phyloP scores from a whole-genome alignment of 176 grass and related monocot species.

The Tuctoria greenei region DNA sequence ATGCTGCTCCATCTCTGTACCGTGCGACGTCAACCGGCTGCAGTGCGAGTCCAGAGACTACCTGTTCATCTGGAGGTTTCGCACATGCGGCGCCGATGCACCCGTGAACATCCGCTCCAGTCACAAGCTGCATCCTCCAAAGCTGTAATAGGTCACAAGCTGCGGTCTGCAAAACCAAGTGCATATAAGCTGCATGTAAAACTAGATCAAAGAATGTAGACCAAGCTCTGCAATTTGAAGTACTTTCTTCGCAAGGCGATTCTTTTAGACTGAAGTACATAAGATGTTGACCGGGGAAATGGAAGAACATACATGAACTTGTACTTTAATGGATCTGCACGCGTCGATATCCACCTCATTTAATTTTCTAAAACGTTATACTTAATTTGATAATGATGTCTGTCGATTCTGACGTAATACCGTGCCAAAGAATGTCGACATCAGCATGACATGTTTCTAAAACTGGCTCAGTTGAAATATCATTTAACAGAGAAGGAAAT shows the following conservation, averaged over 20 bases:
- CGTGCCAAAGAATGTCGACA: background rate
- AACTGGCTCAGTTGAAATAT: background rate
- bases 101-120: slow-evolving; percentile 32
- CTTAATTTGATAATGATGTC: background rate
- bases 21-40: slow-evolving; percentile 69
- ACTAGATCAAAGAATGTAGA: slow-evolving; percentile 18
- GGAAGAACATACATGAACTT: slow-evolving; percentile 20
- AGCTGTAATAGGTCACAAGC: background rate
- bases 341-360: background rate
- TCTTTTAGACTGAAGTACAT: slow-evolving; percentile 37
- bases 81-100: slow-evolving; percentile 36
- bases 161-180: slow-evolving; percentile 19
- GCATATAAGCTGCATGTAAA: slow-evolving; percentile 36
- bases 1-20: slow-evolving; percentile 42
- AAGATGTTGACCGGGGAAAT: slow-evolving; percentile 46
- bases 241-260: no score
- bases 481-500: background rate
- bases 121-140: background rate
- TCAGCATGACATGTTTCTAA: background rate
- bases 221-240: slow-evolving; percentile 20
- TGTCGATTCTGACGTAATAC: background rate
- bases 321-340: slow-evolving; percentile 1
- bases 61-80: slow-evolving; percentile 77
- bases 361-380: background rate
- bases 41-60: slow-evolving; percentile 76